Conservation (phyloP, 129 eudicot genomes). For the Daucus carota region DNA sequence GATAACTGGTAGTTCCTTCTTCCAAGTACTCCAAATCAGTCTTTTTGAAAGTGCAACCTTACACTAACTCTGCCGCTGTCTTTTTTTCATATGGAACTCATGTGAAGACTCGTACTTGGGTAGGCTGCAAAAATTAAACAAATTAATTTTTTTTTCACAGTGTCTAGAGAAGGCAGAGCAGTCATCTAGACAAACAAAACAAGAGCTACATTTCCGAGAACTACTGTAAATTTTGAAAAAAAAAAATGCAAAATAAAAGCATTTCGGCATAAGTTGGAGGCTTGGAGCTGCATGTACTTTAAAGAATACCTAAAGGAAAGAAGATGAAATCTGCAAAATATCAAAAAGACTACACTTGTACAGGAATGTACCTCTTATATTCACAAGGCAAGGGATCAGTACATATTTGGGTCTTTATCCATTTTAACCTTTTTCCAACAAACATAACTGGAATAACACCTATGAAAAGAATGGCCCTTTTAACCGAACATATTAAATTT, state of each 20-base stretch:
- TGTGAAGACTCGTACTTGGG: background rate
- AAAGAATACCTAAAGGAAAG: background rate
- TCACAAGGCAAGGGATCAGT: background rate
- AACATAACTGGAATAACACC: background rate
- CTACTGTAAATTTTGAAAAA: background rate
- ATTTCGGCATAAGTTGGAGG: background rate
- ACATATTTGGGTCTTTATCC: background rate
- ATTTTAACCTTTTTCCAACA: background rate
- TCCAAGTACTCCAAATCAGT: background rate
- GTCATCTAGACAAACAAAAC: background rate
- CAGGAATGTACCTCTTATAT: background rate
- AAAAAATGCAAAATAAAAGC: background rate
- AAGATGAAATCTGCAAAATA: background rate
- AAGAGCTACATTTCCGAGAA: background rate
- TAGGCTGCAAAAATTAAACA: background rate
- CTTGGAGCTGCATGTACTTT: background rate
- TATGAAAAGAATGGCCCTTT: background rate
- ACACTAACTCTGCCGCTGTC: background rate
- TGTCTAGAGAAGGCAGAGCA: background rate
- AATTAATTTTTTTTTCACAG: background rate
- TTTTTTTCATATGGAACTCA: background rate
- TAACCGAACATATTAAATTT: background rate
- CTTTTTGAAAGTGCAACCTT: background rate
- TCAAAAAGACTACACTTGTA: background rate
- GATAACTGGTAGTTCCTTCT: background rate